Evolutionary conservation across 768 basidiomycete species (phyloP), one percentile per base, ranked within the genome.

Genomic region (Tricholoma sp.): DNA sequence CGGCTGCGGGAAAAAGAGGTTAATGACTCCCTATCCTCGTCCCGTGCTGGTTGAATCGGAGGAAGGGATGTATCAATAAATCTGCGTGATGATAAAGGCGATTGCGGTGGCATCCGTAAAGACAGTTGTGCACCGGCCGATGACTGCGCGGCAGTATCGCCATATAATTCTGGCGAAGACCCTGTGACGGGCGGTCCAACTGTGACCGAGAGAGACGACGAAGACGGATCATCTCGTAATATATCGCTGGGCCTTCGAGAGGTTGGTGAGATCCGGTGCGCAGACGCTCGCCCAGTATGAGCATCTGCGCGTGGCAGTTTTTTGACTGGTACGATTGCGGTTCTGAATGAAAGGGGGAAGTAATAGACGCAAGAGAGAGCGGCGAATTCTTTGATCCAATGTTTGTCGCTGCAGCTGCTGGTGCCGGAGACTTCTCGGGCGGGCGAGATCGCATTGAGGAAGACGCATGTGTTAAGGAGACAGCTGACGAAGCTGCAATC

Each of bases 271-370:
- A 65, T 66, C 67, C 71, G 76, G 61, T 79, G 83, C 86, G 86
- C 86, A 87, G 86, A 85, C 85, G 81, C 80, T 74, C 83, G 84
- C 86, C 85, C 86, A 80, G 85, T 65, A 64, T 80, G 78, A 77
- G 79, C 86, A 80, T 85, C 86, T 87, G 86, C 86, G 86, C 86
- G 81, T 65, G 74, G 79, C 55, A 85, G 79, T 89, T 88, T 88
- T 89, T 88, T 88, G 84, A 68, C 79, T 76, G 47, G 47, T 31
- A 15, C 4, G 7, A 31, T 13, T 49, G 79, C 56, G 61, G 53
- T 34, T 66, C 62, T n/a, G 72, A 65, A 60, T 68, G 67, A 58
- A 67, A 74, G 8, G 76, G 76, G 15, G 73, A 69, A 12, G 75
- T 76, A 49, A 78, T 78, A 6, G 74, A 72, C 18, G 75, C 68